Percentiles rank a stretch among this genome's conserved stretches.
Evolutionary conservation across 2,329 filamentous ascomycete genomes (phyloP).

Genomic region (Ceratocystis huliohia): DNA sequence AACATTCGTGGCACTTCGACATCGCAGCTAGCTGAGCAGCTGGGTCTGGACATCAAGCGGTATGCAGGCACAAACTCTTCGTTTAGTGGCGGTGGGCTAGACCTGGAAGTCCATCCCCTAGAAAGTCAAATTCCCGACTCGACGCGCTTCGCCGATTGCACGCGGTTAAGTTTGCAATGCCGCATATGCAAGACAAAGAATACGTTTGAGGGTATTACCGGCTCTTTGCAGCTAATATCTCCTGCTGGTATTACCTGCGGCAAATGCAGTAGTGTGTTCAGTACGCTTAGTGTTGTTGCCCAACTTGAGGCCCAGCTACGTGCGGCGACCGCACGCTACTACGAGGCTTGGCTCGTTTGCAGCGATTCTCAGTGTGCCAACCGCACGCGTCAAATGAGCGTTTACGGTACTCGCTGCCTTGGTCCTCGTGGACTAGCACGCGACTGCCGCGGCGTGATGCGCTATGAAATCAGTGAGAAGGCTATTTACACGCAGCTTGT

Average conservation of each 20-base stretch:
- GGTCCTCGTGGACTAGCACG: slow-evolving; percentile 73
- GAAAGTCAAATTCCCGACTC: slow-evolving; percentile 90
- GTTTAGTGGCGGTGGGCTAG: slow-evolving; percentile 24
- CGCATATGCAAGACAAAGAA: slow-evolving; percentile 61
- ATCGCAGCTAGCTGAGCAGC: slow-evolving; percentile 76
- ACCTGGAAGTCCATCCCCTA: slow-evolving; percentile 71
- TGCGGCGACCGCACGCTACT: slow-evolving; percentile 67
- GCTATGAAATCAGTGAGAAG: slow-evolving; percentile 77
- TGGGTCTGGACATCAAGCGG: slow-evolving; percentile 80
- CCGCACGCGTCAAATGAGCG: slow-evolving; percentile 80
- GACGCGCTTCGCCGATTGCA: slow-evolving; percentile 73
- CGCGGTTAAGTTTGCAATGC: slow-evolving; percentile 66
- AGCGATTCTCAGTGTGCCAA: slow-evolving; percentile 78
- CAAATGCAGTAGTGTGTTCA: slow-evolving; percentile 51
- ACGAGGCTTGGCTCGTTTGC: slow-evolving; percentile 83
- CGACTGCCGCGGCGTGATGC: slow-evolving; percentile 78
- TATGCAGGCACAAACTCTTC: slow-evolving; percentile 48
- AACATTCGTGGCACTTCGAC: slow-evolving; percentile 91
- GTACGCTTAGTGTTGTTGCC: slow-evolving; percentile 63
- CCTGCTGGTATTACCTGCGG: slow-evolving; percentile 65
- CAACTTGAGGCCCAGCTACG: slow-evolving; percentile 81
- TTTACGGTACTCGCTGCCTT: slow-evolving; percentile 81
- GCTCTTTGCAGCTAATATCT: slow-evolving; percentile 47
- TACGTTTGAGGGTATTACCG: slow-evolving; percentile 62
- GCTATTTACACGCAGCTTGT: slow-evolving; percentile 89